A percentile compares a stretch with the other conserved stretches of the same genome.
Conservation (phyloP, 2,329 filamentous ascomycete genomes). For the Claviceps digitariae region DNA sequence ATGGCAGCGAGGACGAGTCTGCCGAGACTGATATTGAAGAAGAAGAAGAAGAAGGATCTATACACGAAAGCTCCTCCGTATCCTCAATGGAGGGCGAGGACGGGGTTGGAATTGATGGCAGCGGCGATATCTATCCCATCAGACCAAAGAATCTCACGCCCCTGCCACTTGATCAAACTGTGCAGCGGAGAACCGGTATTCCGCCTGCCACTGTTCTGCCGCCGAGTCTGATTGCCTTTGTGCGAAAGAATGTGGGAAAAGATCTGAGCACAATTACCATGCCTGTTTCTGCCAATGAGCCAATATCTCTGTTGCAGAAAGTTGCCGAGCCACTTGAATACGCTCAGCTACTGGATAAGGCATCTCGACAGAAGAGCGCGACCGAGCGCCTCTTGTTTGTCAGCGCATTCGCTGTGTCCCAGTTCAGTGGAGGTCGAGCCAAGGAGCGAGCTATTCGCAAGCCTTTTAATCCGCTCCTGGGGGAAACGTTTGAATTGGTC, state of each 20-base stretch:
- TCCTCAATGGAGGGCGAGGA: constrained; percentile 49
- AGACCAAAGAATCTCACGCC: constrained; percentile 66
- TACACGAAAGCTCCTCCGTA: constrained; percentile 38
- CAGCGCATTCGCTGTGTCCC: constrained; percentile 79
- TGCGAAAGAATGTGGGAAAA: constrained; percentile 96
- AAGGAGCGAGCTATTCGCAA: constrained; percentile 90
- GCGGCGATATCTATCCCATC: constrained; percentile 52
- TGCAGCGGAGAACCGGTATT: constrained; percentile 58
- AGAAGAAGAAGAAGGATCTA: constrained; percentile 8
- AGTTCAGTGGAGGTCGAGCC: constrained; percentile 67
- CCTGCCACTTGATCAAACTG: constrained; percentile 52
- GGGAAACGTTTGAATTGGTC: constrained; percentile 89
- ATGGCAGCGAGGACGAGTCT: constrained; percentile 52
- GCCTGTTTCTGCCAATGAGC: constrained; percentile 95
- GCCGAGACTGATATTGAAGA: constrained; percentile 9
- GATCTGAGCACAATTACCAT: constrained; percentile 94
- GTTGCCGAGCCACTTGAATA: constrained; percentile 88
- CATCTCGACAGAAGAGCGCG: constrained; percentile 45
- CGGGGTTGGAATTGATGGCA: constrained; percentile 44
- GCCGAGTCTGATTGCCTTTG: constrained; percentile 83
- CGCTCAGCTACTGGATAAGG: constrained; percentile 66
- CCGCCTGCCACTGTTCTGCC: constrained; percentile 63
- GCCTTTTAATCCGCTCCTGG: constrained; percentile 92
- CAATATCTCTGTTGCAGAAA: constrained; percentile 74
- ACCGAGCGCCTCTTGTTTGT: constrained; percentile 70